These are phyloP conservation scores for Eremomyces bilateralis DNA, from an alignment of 495 filamentous ascomycete genomes.

Conservation along the genomic window DNA sequence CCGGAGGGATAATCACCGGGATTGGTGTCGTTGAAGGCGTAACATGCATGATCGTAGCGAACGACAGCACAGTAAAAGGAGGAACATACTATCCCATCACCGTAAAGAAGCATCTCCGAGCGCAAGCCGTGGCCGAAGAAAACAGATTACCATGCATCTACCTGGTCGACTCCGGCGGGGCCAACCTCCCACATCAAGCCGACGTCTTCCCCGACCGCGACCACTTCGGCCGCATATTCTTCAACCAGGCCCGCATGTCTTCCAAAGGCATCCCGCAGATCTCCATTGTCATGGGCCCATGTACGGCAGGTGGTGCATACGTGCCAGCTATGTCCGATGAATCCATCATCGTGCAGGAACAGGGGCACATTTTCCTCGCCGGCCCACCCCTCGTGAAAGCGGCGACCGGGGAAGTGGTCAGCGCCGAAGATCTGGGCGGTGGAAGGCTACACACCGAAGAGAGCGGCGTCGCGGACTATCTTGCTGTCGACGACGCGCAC, in stretches of 20 bases:
- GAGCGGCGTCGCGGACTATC: conserved; percentile 89
- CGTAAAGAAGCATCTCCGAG: conserved; percentile 90
- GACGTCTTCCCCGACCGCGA: conserved; percentile 92
- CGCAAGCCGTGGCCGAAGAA: conserved; percentile 76
- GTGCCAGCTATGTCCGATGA: conserved; percentile 96
- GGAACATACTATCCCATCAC: conserved; percentile 97
- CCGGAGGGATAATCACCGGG: conserved; percentile 83
- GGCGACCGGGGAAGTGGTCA: conserved; percentile 84
- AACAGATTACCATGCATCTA: conserved; percentile 82
- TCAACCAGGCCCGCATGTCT: conserved; percentile 73
- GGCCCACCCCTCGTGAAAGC: conserved; percentile 92
- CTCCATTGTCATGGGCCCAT: conserved; percentile 93
- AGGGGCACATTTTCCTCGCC: conserved; percentile 91
- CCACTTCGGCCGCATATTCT: conserved; percentile 96
- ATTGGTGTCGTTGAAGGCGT: conserved; percentile 82
- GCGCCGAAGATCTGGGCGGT: conserved; percentile 80
- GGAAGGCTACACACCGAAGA: conserved; percentile 80
- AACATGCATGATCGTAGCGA: conserved; percentile 83
- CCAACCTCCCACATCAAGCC: conserved; percentile 86
- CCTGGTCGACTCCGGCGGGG: conserved; percentile 88
- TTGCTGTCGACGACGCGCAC: conserved; percentile 86
- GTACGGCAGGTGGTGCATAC: conserved; percentile 88
- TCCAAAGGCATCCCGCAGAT: conserved; percentile 77
- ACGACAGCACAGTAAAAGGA: conserved; percentile 91
- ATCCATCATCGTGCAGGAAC: conserved; percentile 83